These are phyloP conservation scores for Ganoderma boninense DNA, from an alignment of 1,284 basidiomycete genomes.

Conservation along the genomic window DNA sequence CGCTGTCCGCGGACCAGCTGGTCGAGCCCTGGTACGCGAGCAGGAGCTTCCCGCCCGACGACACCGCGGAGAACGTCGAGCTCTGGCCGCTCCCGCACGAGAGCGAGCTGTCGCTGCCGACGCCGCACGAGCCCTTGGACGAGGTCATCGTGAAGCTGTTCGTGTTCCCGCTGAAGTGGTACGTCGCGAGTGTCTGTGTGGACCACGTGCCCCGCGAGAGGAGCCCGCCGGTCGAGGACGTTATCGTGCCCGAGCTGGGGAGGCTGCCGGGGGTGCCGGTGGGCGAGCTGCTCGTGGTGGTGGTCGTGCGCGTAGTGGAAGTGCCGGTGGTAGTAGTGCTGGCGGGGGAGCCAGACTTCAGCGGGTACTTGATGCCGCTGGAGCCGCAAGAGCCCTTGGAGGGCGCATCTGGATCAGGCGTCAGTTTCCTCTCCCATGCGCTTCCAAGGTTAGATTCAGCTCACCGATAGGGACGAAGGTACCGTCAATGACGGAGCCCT, in stretches of 20 bases:
- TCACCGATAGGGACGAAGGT: slow-evolving; percentile 66
- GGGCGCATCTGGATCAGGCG: slow-evolving; percentile 54
- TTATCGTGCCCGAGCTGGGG: slow-evolving; percentile 54
- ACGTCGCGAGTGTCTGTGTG: slow-evolving; percentile 47
- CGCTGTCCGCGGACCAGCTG: slow-evolving; percentile 51
- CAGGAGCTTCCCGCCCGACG: neutral
- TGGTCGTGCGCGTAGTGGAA: neutral
- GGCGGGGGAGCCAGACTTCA: slow-evolving; percentile 52
- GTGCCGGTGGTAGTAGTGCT: slow-evolving; percentile 15
- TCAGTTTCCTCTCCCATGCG: neutral
- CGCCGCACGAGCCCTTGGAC: slow-evolving; percentile 50
- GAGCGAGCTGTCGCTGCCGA: slow-evolving; percentile 40
- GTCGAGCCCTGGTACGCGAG: neutral
- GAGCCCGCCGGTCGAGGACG: slow-evolving; percentile 44
- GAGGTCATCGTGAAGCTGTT: slow-evolving; percentile 48
- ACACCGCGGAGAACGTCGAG: slow-evolving; percentile 60
- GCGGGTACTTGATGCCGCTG: slow-evolving; percentile 70
- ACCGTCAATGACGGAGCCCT: slow-evolving; percentile 74
- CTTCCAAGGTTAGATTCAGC: neutral
- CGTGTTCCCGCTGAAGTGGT: slow-evolving; percentile 41
- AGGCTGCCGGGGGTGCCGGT: slow-evolving; percentile 41
- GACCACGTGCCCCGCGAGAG: slow-evolving; percentile 49
- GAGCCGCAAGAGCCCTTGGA: slow-evolving; percentile 59
- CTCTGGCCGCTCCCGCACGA: slow-evolving; percentile 47
- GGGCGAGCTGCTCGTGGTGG: slow-evolving; percentile 20